Conservation (phyloP, 371 early-diverging fungal genomes). For the Mucor velutinosus region DNA sequence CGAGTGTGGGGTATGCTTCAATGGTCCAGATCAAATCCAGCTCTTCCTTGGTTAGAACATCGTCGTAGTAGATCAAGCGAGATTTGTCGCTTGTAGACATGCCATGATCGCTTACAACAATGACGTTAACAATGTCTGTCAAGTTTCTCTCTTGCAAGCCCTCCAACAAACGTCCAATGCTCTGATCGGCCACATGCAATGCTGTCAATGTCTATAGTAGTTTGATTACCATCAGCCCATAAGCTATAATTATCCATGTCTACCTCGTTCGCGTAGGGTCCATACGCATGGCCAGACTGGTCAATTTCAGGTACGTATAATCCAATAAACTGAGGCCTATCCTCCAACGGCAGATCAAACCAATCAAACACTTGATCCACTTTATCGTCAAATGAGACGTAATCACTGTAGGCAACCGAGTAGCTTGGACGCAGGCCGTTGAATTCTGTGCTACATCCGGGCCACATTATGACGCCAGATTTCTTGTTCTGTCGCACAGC, state of each 20-base stretch:
- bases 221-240: background rate
- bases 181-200: slow-evolving; percentile 61
- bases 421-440: slow-evolving; percentile 66
- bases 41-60: slow-evolving; percentile 45
- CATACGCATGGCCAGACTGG: slow-evolving; percentile 77
- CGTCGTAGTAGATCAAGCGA: slow-evolving; percentile 73
- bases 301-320: slow-evolving; percentile 87
- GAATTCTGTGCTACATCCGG: slow-evolving; percentile 72
- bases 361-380: slow-evolving; percentile 71
- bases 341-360: slow-evolving; percentile 73
- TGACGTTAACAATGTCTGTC: slow-evolving; percentile 74
- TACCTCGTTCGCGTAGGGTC: slow-evolving; percentile 72
- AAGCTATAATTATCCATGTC: background rate
- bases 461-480: slow-evolving; percentile 89
- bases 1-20: slow-evolving; percentile 40
- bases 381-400: slow-evolving; percentile 58
- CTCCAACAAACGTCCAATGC: slow-evolving; percentile 63
- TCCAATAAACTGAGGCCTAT: slow-evolving; percentile 78
- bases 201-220: slow-evolving; percentile 34
- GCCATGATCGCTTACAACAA: slow-evolving; percentile 94
- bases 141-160: slow-evolving; percentile 64
- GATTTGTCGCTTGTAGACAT: slow-evolving; percentile 72
- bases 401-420: slow-evolving; percentile 55
- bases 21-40: slow-evolving; percentile 31
- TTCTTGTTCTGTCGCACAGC: slow-evolving; percentile 69